These are phyloP conservation scores for Backusella luteola DNA, from an alignment of 192 early-diverging fungal species.

Conservation along the genomic window DNA sequence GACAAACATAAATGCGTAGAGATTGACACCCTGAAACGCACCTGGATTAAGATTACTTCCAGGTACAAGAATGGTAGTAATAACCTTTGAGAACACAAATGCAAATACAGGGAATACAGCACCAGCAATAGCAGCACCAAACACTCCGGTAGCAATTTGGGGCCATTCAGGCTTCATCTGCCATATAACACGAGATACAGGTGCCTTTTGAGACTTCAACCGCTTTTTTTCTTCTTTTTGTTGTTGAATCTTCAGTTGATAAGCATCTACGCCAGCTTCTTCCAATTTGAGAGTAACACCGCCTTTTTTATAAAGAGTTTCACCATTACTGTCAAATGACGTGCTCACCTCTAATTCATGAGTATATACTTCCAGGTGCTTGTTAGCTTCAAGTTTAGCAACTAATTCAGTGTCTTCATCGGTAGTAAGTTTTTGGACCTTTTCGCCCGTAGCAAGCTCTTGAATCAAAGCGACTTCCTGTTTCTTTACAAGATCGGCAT, in stretches of 20 bases:
- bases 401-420: constrained; percentile 4
- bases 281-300: not conserved
- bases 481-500: constrained; percentile 62
- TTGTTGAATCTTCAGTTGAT: constrained; percentile 30
- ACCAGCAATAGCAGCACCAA: constrained; percentile 68
- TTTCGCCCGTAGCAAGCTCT: constrained; percentile 18
- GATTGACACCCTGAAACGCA: constrained; percentile 22
- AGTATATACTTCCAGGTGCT: not conserved
- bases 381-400: constrained; percentile 1
- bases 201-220: constrained; percentile 46
- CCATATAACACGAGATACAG: constrained; percentile 48
- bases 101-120: constrained; percentile 78
- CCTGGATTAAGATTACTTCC: constrained; percentile 14
- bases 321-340: constrained; percentile 19
- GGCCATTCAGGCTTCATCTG: constrained; percentile 54
- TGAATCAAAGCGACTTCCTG: constrained; percentile 52
- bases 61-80: constrained; percentile 48
- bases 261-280: constrained; percentile 14
- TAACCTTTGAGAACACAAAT: constrained; percentile 45
- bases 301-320: not conserved
- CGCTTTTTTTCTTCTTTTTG: constrained; percentile 38
- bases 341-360: constrained; percentile 39
- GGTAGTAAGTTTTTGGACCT: constrained; percentile 8
- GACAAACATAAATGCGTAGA: constrained; percentile 26
- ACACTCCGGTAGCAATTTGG: constrained; percentile 50